Percentiles rank a stretch among this genome's conserved stretches.
These are phyloP conservation scores for Aspergillus quadricinctus DNA, from an alignment of 2,329 filamentous ascomycete genomes.

Conservation along the genomic window DNA sequence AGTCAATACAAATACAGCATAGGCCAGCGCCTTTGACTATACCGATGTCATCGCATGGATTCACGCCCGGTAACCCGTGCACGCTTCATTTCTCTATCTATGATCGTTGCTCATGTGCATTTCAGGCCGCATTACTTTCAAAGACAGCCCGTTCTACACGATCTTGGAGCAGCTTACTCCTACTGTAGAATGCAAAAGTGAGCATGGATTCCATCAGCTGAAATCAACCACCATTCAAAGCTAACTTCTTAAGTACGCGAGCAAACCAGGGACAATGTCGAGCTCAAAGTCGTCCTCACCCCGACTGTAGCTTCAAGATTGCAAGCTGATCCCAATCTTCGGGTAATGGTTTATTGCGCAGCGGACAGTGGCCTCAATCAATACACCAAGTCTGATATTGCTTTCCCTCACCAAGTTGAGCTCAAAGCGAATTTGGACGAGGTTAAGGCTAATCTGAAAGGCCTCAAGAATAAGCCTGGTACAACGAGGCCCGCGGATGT, in stretches of 20 bases:
- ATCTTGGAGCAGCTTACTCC: slow-evolving; percentile 62
- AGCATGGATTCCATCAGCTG: slow-evolving; percentile 24
- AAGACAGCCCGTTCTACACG: slow-evolving; percentile 80
- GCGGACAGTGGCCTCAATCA: slow-evolving; percentile 54
- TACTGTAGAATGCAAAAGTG: slow-evolving; percentile 69
- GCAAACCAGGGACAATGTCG: slow-evolving; percentile 54
- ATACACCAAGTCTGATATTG: slow-evolving; percentile 63
- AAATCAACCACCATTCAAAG: neutral
- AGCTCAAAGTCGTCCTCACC: slow-evolving; percentile 56
- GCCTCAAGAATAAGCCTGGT: slow-evolving; percentile 92
- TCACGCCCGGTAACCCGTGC: slow-evolving; percentile 24
- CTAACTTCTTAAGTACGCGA: slow-evolving; percentile 49
- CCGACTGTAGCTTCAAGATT: slow-evolving; percentile 53
- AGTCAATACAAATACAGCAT: slow-evolving; percentile 22
- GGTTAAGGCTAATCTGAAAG: slow-evolving; percentile 87
- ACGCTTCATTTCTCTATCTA: neutral
- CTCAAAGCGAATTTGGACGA: slow-evolving; percentile 85
- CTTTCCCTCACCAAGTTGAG: slow-evolving; percentile 90
- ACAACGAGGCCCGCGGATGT: slow-evolving; percentile 93
- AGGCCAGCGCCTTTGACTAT: slow-evolving; percentile 24
- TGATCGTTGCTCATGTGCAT: slow-evolving; percentile 28
- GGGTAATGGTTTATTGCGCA: slow-evolving; percentile 81
- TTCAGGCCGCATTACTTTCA: slow-evolving; percentile 54
- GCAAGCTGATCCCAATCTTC: slow-evolving; percentile 56
- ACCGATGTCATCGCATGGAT: slow-evolving; percentile 28